Evolutionary conservation across 306 rosid species (phyloP).

Genomic region (Gynostemma pentaphyllum): DNA sequence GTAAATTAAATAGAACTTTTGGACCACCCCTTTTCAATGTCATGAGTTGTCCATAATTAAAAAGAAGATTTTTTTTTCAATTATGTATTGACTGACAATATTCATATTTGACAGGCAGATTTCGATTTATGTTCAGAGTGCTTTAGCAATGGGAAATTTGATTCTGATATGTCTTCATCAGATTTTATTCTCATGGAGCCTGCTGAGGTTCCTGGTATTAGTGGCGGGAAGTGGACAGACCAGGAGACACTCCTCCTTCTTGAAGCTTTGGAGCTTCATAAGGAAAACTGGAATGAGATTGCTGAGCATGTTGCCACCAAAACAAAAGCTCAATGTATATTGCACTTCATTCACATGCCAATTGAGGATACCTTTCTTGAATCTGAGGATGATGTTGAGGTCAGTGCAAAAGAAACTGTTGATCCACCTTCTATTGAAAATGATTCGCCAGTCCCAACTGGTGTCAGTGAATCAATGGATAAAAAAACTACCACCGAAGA

Average conservation of each 20-base stretch:
- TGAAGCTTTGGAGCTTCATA: slow-evolving; percentile 86
- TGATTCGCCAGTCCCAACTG: slow-evolving; percentile 34
- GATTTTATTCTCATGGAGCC: slow-evolving; percentile 98
- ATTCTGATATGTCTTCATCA: slow-evolving; percentile 71
- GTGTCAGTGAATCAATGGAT: slow-evolving; percentile 33
- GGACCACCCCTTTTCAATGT: too few species aligned
- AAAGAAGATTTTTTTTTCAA: too few species aligned
- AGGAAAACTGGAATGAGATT: slow-evolving; percentile 90
- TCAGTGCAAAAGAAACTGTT: slow-evolving; percentile 38
- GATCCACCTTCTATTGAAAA: slow-evolving; percentile 37
- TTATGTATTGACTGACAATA: slow-evolving; percentile 21
- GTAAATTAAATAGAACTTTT: too few species aligned
- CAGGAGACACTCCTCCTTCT: slow-evolving; percentile 96
- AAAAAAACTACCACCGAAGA: slow-evolving; percentile 28
- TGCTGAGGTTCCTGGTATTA: slow-evolving; percentile 71
- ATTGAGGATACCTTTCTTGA: slow-evolving; percentile 71
- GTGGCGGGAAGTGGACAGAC: slow-evolving; percentile 96
- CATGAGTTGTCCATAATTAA: background rate
- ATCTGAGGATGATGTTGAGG: slow-evolving; percentile 31
- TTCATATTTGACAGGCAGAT: slow-evolving; percentile 74
- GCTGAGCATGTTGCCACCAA: slow-evolving; percentile 96
- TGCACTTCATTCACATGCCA: slow-evolving; percentile 96
- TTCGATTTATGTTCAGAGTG: slow-evolving; percentile 83
- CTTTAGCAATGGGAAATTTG: slow-evolving; percentile 71
- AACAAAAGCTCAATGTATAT: slow-evolving; percentile 83